Conservation (phyloP, 2,329 filamentous ascomycete genomes). For the Ceratocystis ficicola region DNA sequence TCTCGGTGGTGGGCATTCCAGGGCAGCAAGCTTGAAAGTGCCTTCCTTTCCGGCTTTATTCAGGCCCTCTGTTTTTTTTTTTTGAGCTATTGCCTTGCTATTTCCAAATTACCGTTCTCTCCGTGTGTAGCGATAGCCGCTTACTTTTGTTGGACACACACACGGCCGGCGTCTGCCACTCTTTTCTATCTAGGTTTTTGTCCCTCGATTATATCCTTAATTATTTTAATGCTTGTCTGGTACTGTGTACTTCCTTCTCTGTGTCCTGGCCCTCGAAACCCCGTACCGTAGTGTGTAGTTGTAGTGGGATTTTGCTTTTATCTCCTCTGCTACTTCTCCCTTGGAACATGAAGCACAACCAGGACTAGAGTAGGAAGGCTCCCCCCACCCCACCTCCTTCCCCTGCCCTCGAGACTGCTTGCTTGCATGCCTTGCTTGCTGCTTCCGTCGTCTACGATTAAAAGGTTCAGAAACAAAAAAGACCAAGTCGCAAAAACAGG, state of each 20-base stretch:
- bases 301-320: neutral
- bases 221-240: neutral
- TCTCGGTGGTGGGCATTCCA: neutral
- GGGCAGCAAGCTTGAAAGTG: neutral
- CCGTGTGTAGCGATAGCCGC: neutral
- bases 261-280: neutral
- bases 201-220: neutral
- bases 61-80: neutral
- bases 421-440: slow-evolving; percentile 9
- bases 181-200: neutral
- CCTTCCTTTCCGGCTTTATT: neutral
- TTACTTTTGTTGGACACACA: neutral
- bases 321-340: neutral
- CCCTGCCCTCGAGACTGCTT: slow-evolving; percentile 6
- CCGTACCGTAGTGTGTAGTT: neutral
- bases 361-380: neutral
- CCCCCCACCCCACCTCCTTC: neutral
- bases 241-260: neutral
- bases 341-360: slow-evolving; percentile 3
- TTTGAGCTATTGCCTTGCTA: neutral
- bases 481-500: neutral
- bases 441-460: slow-evolving; percentile 6
- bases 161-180: neutral
- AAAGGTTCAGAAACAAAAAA: neutral
- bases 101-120: neutral